Conservation (phyloP, 306 rosid genomes). For the Canavalia ensiformis region DNA sequence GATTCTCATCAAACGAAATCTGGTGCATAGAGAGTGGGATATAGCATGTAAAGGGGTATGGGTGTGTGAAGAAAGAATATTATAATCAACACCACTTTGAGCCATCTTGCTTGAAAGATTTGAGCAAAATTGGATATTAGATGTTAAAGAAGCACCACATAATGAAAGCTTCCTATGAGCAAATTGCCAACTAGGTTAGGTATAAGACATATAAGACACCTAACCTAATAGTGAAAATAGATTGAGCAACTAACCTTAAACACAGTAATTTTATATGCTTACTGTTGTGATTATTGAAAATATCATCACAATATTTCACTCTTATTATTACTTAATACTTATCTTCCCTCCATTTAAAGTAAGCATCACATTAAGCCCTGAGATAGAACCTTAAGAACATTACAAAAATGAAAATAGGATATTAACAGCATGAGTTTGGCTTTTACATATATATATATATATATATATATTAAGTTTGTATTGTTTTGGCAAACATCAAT, state of each 20-base stretch:
- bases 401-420: constrained; percentile 1
- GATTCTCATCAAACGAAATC: constrained; percentile 29
- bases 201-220: constrained; percentile 14
- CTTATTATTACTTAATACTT: neutral
- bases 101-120: constrained; percentile 23
- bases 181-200: neutral
- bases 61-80: constrained; percentile 7
- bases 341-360: constrained; percentile 35
- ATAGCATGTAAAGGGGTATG: neutral
- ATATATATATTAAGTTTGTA: neutral
- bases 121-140: neutral
- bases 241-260: constrained; percentile 13
- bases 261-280: constrained; percentile 6
- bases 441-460: neutral
- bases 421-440: neutral
- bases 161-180: neutral
- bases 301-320: neutral
- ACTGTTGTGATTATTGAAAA: neutral
- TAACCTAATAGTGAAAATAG: constrained; percentile 19
- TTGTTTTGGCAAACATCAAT: constrained; percentile 1
- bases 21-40: neutral
- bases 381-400: neutral
- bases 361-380: neutral
- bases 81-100: neutral
- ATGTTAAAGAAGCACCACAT: constrained; percentile 5